Conservation (phyloP, 192 early-diverging fungal genomes). For the Coemansia sp. region DNA sequence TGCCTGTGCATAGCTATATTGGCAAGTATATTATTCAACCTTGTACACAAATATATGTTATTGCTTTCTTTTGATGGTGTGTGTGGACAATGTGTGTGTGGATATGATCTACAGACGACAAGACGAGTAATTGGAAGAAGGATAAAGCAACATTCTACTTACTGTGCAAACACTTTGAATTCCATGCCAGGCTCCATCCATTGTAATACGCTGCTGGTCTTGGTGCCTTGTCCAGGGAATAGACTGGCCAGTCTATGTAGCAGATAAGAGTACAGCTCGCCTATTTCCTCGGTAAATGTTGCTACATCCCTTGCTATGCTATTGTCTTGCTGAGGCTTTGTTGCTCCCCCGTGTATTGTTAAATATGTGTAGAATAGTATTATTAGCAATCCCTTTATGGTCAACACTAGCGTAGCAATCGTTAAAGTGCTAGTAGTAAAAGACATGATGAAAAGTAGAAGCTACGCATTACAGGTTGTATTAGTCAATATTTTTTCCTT, state of each 20-base stretch:
- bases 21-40: not conserved
- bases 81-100: not conserved
- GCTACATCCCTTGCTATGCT: not conserved
- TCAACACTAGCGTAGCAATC: not conserved
- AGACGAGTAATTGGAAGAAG: not conserved
- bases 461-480: not conserved
- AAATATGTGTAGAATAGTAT: not conserved
- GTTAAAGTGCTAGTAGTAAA: not conserved
- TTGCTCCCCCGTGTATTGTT: constrained; percentile 2
- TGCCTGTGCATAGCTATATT: constrained; percentile 41
- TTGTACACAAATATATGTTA: not conserved
- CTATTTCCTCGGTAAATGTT: not conserved
- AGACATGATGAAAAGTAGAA: not conserved
- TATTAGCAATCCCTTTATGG: constrained; percentile 3
- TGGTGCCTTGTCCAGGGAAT: not conserved
- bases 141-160: constrained; percentile 15
- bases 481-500: not conserved
- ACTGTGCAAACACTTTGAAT: constrained; percentile 54
- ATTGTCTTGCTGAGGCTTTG: not conserved
- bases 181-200: constrained; percentile 34
- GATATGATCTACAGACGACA: not conserved
- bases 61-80: not conserved
- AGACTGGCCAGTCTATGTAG: constrained; percentile 10
- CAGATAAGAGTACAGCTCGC: constrained; percentile 10
- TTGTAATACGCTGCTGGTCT: constrained; percentile 4